These are phyloP conservation scores for Monilinia laxa DNA, from an alignment of 2,329 filamentous ascomycete species.

Conservation along the genomic window DNA sequence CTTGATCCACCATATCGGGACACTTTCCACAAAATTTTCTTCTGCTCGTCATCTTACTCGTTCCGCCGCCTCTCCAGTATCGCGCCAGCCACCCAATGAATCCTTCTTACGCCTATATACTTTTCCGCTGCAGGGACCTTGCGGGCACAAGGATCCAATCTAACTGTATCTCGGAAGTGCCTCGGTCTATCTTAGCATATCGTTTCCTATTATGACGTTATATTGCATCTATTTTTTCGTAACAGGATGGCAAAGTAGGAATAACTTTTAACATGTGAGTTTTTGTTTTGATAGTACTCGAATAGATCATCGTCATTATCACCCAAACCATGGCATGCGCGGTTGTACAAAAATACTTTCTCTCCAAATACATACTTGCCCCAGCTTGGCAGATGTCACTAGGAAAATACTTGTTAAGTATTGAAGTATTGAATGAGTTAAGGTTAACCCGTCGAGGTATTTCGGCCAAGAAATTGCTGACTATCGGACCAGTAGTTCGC, in stretches of 20 bases:
- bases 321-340: conserved; percentile 7
- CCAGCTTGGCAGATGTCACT: conserved; percentile 11
- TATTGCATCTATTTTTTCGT: conserved; percentile 9
- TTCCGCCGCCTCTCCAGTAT: neutral
- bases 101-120: conserved; percentile 17
- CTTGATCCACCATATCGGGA: conserved; percentile 3
- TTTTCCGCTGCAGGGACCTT: conserved; percentile 24
- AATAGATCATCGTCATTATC: conserved; percentile 9
- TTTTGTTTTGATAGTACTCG: neutral
- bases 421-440: neutral
- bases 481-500: conserved; percentile 6
- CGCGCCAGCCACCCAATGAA: conserved; percentile 16
- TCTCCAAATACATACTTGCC: neutral
- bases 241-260: neutral
- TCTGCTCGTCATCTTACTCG: neutral
- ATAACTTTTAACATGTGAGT: conserved; percentile 8
- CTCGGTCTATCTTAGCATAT: conserved; percentile 20
- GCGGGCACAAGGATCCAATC: conserved; percentile 10
- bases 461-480: neutral
- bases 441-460: neutral
- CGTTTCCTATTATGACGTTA: conserved; percentile 14
- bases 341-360: conserved; percentile 4
- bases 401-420: too few relatives aligned
- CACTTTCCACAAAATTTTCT: neutral
- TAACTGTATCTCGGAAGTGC: conserved; percentile 16